These are phyloP conservation scores for Ramalina peruviana DNA, from an alignment of 495 filamentous ascomycete genomes.

Conservation along the genomic window DNA sequence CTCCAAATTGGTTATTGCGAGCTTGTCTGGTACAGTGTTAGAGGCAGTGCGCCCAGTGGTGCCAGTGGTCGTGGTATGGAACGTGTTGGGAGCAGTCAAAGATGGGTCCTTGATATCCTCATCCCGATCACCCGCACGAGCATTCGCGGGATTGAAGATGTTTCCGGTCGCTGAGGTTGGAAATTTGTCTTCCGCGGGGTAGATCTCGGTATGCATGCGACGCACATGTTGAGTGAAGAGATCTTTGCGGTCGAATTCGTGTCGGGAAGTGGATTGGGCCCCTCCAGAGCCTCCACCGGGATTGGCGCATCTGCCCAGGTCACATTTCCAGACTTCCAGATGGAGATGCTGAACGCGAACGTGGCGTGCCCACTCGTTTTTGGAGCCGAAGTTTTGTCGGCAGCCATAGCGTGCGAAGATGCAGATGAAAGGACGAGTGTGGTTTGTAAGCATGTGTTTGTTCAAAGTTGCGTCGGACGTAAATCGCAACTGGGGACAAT, in stretches of 20 bases:
- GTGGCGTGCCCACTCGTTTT: conserved; percentile 97
- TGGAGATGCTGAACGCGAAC: conserved; percentile 69
- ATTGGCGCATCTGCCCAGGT: conserved; percentile 44
- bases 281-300: conserved; percentile 11
- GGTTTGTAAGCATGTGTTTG: conserved; percentile 15
- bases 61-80: not conserved
- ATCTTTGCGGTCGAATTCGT: conserved; percentile 86
- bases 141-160: conserved; percentile 26
- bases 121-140: conserved; percentile 34
- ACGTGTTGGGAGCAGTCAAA: conserved; percentile 24
- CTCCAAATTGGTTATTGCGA: not conserved
- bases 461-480: conserved; percentile 10
- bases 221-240: conserved; percentile 85
- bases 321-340: conserved; percentile 68
- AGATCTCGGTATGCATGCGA: conserved; percentile 67
- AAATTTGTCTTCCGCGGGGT: conserved; percentile 18
- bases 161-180: conserved; percentile 23
- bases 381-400: conserved; percentile 68
- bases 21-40: not conserved
- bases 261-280: conserved; percentile 20
- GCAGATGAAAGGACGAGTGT: conserved; percentile 61
- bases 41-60: not conserved
- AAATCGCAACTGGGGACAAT: conserved; percentile 7
- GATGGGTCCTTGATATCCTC: conserved; percentile 42
- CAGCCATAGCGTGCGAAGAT: conserved; percentile 78